Base-by-base conservation (phyloP, 2,329 filamentous ascomycete species). In the Myriangium duriaei region DNA sequence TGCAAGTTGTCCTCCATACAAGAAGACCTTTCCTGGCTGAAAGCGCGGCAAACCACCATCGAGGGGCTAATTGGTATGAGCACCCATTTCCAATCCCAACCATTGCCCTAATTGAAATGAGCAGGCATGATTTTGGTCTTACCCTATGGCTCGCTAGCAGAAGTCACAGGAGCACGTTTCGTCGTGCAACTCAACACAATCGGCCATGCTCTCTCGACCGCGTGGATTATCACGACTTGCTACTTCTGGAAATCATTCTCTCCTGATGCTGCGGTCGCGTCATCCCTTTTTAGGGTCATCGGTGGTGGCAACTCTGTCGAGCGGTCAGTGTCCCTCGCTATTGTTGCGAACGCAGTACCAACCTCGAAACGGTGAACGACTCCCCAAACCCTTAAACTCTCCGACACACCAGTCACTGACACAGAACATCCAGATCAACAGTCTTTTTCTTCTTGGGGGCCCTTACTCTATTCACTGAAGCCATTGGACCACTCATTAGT, bases 201-300 rank as follows among this genome's bases (percentile, higher is more conserved):
- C n/a, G 35, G 35, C 11, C 32, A 38, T 32, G 35, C 35, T 5
- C 35, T 38, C 16, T 38, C 28, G 4, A 31, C 28, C 17, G 29
- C 24, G 11, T 38, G 35, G 35, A 38, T 31, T 16, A 6, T 32
- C n/a, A n/a, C n/a, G n/a, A n/a, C n/a, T n/a, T n/a, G n/a, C n/a
- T n/a, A n/a, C n/a, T n/a, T n/a, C n/a, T n/a, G n/a, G n/a, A n/a
- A n/a, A n/a, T n/a, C n/a, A n/a, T n/a, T n/a, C n/a, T n/a, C n/a
- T n/a, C n/a, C n/a, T n/a, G n/a, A n/a, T n/a, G n/a, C n/a, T n/a
- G n/a, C n/a, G n/a, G n/a, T n/a, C n/a, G n/a, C n/a, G n/a, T 31
- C 35, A n/a, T 29, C 35, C 21, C 17, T 38, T 12, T 19, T 38
- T 7, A 38, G 35, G 12, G 35, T 29, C n/a, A 15, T 38, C 2